Percentiles rank a stretch among this genome's conserved stretches.
These are phyloP conservation scores for Arctium lappa DNA, from an alignment of 129 eudicot species.

Conservation along the genomic window DNA sequence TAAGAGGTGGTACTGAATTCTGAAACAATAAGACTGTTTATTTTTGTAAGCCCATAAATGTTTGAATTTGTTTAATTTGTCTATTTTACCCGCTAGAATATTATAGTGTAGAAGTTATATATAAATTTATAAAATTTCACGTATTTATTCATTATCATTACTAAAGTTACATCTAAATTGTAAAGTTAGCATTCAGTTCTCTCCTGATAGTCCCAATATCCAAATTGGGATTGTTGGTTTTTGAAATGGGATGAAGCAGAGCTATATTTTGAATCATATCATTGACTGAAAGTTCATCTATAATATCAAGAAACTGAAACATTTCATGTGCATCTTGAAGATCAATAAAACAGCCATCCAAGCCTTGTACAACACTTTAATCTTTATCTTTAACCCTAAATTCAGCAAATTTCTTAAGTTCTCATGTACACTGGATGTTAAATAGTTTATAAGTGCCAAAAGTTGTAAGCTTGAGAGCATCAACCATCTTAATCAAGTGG, in stretches of 20 bases:
- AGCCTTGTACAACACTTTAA: background rate
- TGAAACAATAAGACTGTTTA: too few species aligned
- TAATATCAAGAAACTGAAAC: background rate
- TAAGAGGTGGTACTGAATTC: too few species aligned
- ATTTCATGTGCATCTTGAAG: constrained; percentile 2
- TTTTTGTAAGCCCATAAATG: too few species aligned
- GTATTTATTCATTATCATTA: too few species aligned
- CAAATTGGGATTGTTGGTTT: background rate
- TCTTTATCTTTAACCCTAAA: constrained; percentile 12
- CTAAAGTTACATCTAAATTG: too few species aligned
- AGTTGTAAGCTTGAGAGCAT: background rate
- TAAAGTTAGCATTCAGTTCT: background rate
- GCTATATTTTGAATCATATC: background rate
- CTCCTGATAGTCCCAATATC: background rate
- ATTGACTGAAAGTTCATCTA: background rate
- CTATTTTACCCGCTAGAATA: too few species aligned
- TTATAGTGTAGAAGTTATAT: too few species aligned
- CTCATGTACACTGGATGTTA: constrained; percentile 19
- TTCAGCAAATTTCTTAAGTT: constrained; percentile 2
- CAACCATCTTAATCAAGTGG: constrained; percentile 9
- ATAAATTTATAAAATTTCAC: too few species aligned
- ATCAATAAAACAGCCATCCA: constrained; percentile 7
- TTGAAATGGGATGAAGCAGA: background rate
- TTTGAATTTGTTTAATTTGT: too few species aligned
- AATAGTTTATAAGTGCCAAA: constrained; percentile 1